Conservation (phyloP, 768 basidiomycete species). For the Boletus huronensis region DNA sequence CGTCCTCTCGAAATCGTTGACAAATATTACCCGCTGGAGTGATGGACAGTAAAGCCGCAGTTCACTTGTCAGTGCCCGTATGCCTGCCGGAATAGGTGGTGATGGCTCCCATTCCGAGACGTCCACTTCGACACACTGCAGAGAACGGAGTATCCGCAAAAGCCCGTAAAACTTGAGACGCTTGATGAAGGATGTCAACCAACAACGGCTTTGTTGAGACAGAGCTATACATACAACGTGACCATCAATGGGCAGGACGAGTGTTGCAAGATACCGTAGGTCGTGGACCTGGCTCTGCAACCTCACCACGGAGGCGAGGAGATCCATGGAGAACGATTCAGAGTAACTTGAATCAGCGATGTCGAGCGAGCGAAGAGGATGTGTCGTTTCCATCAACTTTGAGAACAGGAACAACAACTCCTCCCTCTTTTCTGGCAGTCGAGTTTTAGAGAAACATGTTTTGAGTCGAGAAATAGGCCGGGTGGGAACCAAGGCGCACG, state of each 20-base stretch:
- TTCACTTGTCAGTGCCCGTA: slow-evolving; percentile 58
- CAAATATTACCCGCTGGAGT: slow-evolving; percentile 53
- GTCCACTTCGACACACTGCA: slow-evolving; percentile 60
- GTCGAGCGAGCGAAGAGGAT: slow-evolving; percentile 50
- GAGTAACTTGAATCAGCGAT: slow-evolving; percentile 60
- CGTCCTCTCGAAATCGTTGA: slow-evolving; percentile 58
- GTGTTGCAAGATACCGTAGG: slow-evolving; percentile 59
- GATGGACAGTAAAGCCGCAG: slow-evolving; percentile 57
- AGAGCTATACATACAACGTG: slow-evolving; percentile 25
- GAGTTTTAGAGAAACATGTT: slow-evolving; percentile 62
- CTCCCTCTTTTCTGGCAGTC: slow-evolving; percentile 43
- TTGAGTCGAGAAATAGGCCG: slow-evolving; percentile 62
- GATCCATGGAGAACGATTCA: slow-evolving; percentile 50
- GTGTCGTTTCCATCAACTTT: slow-evolving; percentile 43
- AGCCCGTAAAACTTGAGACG: slow-evolving; percentile 60
- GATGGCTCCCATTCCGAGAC: slow-evolving; percentile 63
- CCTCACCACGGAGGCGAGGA: slow-evolving; percentile 43
- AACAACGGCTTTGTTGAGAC: neutral
- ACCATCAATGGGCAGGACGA: slow-evolving; percentile 57
- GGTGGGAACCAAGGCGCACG: slow-evolving; percentile 49
- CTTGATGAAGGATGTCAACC: slow-evolving; percentile 32
- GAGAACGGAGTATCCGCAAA: slow-evolving; percentile 47
- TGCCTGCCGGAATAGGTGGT: slow-evolving; percentile 47
- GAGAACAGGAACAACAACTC: slow-evolving; percentile 51
- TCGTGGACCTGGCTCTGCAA: slow-evolving; percentile 34